Base-by-base conservation (phyloP, 371 early-diverging fungal genomes). In the Batkoa obscura region DNA sequence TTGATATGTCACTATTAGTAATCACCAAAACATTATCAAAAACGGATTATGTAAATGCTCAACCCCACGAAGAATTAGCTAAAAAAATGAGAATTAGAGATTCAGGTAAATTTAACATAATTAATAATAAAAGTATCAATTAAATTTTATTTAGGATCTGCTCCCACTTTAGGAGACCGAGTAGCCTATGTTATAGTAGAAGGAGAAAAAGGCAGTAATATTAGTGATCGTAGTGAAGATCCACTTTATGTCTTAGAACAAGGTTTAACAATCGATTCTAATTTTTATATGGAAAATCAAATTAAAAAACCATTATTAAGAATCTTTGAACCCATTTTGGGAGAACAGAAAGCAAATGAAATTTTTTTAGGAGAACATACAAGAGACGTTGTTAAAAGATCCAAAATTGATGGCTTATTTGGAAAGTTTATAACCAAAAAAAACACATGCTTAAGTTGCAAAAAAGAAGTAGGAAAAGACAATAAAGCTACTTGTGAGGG, bases 101-200 rank as follows among this genome's bases (percentile, higher is more conserved):
- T 69, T 81, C 97, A 17, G 93, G 67, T 61, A 56, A 17, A 34
- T 68, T 60, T 23, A 23, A 23, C 23, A 23, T 23, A 23, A 23
- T 23, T 23, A 41, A 34, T 0, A 30, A 33, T 5, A 45, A 10
- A 4, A 23, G 57, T 45, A 48, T 23, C 35, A 61, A 23, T 23
- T 23, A 23, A 23, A 23, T 23, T 23, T 23, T 23, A 23, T 43
- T 12, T 53, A 63, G 69, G 95, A 8, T 90, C 92, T 39, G 98
- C 98, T 0, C 98, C 99, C 17, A 78, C 80, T 41, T 65, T 99
- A 9, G 99, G 99, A 34, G 99, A 99, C 65, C 88, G 99, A 64
- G 98, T 99, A n/a, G 89, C 96, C 0, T 99, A 99, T 69, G 99
- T 99, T 0, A 94, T 99, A 60, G 79, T 92, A 64, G 86, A 86